Conservation (phyloP, 2,329 filamentous ascomycete species). For the Paecilomyces variotii region DNA sequence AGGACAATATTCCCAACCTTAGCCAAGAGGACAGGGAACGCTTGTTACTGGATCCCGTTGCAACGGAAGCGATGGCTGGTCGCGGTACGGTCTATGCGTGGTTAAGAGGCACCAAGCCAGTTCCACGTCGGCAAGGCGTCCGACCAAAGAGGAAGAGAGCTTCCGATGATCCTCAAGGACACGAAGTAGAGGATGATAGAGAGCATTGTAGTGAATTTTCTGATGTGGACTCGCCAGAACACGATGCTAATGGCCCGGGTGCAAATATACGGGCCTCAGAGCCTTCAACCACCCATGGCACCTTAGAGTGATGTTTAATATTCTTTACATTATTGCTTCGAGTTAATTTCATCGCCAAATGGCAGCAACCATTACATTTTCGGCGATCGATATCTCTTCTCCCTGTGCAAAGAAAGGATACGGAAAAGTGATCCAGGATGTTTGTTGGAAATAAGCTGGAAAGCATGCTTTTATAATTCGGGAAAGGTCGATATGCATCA, state of each 20-base stretch:
- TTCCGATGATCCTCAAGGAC: neutral
- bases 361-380: neutral
- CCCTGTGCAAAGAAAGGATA: neutral
- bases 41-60: neutral
- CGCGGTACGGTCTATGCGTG: neutral
- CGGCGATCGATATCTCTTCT: neutral
- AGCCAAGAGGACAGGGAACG: slow-evolving; percentile 1
- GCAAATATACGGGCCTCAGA: neutral
- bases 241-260: neutral
- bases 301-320: neutral
- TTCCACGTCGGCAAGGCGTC: neutral
- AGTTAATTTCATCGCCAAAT: neutral
- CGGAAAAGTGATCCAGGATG: neutral
- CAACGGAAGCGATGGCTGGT: neutral
- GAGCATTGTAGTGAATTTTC: neutral
- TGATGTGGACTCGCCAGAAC: neutral
- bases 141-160: neutral
- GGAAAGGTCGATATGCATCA: neutral
- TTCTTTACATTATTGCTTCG: neutral
- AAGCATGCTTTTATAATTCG: neutral
- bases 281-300: neutral
- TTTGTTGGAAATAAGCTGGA: neutral
- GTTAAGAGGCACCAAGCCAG: neutral
- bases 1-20: neutral
- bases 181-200: neutral